A percentile compares a stretch with the other conserved stretches of the same genome.
These are phyloP conservation scores for Lachancea dasiensis DNA, from an alignment of 805 yeast genomes.

Conservation along the genomic window DNA sequence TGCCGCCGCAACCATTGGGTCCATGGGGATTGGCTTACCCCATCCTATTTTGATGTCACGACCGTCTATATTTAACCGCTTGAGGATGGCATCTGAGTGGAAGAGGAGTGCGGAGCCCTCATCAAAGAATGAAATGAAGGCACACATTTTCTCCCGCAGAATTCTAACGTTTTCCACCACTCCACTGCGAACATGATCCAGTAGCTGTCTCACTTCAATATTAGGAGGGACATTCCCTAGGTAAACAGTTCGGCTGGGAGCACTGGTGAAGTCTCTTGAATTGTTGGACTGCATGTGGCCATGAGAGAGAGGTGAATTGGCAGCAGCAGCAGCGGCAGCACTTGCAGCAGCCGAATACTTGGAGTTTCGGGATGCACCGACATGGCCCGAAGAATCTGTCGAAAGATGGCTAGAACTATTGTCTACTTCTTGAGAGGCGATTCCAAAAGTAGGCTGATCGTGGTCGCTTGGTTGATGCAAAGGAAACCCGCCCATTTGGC, in stretches of 20 bases:
- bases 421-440: conserved; percentile 9
- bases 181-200: conserved; percentile 89
- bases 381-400: conserved; percentile 14
- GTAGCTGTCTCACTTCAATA: conserved; percentile 69
- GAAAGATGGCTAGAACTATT: conserved; percentile 15
- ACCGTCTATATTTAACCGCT: conserved; percentile 71
- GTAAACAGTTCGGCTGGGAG: conserved; percentile 82
- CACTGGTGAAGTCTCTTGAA: conserved; percentile 35
- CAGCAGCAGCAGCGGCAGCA: conserved; percentile 17
- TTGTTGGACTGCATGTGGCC: conserved; percentile 17
- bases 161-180: conserved; percentile 74
- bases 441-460: conserved; percentile 11
- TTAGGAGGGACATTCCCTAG: conserved; percentile 84
- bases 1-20: conserved; percentile 66
- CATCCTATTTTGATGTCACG: conserved; percentile 86
- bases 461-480: not conserved
- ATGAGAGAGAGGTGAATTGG: conserved; percentile 16
- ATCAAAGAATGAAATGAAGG: conserved; percentile 83
- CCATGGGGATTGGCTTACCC: conserved; percentile 78
- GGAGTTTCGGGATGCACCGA: conserved; percentile 5
- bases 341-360: conserved; percentile 3
- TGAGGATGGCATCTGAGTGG: conserved; percentile 88
- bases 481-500: not conserved
- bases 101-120: conserved; percentile 83
- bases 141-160: conserved; percentile 81